Evolutionary conservation across 768 basidiomycete species (phyloP), one percentile per base, ranked within the genome.

Genomic region (Lactarius hatsudake): DNA sequence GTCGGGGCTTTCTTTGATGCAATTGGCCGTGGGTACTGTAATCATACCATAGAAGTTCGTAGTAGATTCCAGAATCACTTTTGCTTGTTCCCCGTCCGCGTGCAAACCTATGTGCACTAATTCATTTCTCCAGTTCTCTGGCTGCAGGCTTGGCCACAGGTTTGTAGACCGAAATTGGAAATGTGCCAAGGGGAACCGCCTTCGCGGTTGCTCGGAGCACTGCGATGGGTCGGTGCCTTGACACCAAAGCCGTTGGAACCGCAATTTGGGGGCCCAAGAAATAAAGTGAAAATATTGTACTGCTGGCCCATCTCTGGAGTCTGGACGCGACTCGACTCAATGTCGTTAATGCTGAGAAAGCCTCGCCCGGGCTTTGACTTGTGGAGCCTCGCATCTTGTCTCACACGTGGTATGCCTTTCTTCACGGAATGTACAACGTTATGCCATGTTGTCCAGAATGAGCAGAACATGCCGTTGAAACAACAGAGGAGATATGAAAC

Each of bases 151-250:
- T 38, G 36, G 2, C 36, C 8, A 7, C 38, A 15, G 38, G 5
- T 40, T 40, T 69, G 20, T 73, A 74, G 45, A 68, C 72, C 26
- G 66, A 69, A 10, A 71, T 75, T 20, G 74, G 73, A 30, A 72
- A 64, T 54, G 72, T 75, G 7, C 66, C 45, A 0, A 71, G 67
- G 10, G 73, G 74, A 12, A 71, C 68, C 0, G 13, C 62, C 5
- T 75, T 75, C 54, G 72, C 74, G 18, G 54, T 66, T 10, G 66
- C 68, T 12, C 72, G 73, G 55, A 68, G 65, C 45, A 66, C 71
- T n/a, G 62, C 38, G 7, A 56, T 55, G 62, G 34, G 53, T 23
- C 0, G 45, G 51, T 63, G 18, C 62, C 53, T 23, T 17, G 62
- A 9, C 32, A 53, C 5, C 18, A 28, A 30, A 23, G 61, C 30